A percentile compares a stretch with the other conserved stretches of the same genome.
Evolutionary conservation across 306 rosid genomes (phyloP).

Genomic region (Crataegus laevigata): DNA sequence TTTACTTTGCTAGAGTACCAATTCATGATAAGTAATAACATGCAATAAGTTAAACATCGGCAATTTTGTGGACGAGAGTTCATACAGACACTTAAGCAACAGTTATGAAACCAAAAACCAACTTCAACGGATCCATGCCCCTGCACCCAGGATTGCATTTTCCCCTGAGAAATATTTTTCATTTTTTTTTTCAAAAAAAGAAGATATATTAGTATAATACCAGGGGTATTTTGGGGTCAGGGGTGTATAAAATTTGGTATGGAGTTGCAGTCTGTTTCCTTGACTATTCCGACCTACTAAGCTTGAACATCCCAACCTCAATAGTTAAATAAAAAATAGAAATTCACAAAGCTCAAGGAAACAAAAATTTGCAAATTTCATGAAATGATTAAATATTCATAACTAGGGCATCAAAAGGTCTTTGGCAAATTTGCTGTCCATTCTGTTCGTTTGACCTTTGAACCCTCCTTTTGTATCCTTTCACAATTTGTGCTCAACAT

Average conservation of each 20-base stretch:
- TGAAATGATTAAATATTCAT: conserved; percentile 9
- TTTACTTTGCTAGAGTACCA: no score
- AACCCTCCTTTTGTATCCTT: neutral
- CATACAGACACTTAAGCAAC: no score
- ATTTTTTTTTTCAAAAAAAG: neutral
- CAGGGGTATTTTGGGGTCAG: neutral
- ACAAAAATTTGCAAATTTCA: neutral
- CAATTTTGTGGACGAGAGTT: no score
- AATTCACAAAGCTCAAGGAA: conserved; percentile 22
- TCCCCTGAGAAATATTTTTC: neutral
- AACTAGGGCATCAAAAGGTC: neutral
- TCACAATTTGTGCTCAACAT: conserved; percentile 12
- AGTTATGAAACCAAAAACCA: no score
- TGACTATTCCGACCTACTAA: neutral
- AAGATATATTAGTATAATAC: neutral
- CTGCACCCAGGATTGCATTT: neutral
- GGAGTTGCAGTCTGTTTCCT: conserved; percentile 3
- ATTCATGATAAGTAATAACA: no score
- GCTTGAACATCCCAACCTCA: conserved; percentile 8
- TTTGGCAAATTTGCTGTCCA: conserved; percentile 11
- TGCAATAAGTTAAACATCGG: no score
- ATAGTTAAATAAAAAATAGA: neutral
- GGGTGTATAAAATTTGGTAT: neutral
- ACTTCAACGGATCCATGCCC: neutral
- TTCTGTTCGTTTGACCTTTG: conserved; percentile 37